Evolutionary conservation across 2,329 filamentous ascomycete species (phyloP).

Genomic region (Ophiostoma tasmaniense): DNA sequence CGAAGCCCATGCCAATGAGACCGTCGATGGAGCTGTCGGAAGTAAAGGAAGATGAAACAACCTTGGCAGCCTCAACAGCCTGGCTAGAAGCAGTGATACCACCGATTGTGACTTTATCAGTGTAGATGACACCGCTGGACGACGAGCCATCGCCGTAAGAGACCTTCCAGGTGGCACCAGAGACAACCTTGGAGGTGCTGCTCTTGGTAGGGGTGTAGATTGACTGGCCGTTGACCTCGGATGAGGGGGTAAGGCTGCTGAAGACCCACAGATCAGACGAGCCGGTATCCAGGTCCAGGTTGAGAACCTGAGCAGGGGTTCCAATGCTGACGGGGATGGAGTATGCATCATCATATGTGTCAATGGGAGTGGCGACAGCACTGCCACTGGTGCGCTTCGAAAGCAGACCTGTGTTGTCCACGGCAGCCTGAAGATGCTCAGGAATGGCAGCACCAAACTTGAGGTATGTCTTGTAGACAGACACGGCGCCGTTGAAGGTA

Average conservation of each 20-base stretch:
- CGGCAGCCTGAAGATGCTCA: conserved; percentile 27
- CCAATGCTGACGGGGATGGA: conserved; percentile 33
- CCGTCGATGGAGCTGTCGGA: conserved; percentile 22
- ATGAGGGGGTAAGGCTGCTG: conserved; percentile 24
- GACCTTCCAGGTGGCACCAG: conserved; percentile 27
- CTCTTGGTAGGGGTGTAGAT: conserved; percentile 27
- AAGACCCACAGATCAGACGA: conserved; percentile 32
- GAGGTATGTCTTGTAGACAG: conserved; percentile 33
- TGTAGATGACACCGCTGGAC: conserved; percentile 28
- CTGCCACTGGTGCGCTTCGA: conserved; percentile 22
- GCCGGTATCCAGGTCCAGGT: conserved; percentile 29
- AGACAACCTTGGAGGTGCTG: conserved; percentile 24
- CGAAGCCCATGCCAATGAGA: conserved; percentile 26
- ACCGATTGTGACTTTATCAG: conserved; percentile 27
- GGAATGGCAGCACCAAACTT: conserved; percentile 32
- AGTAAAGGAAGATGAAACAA: conserved; percentile 25
- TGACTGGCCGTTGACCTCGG: conserved; percentile 24
- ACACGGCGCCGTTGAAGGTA: conserved; percentile 28
- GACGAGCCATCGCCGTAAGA: conserved; percentile 28
- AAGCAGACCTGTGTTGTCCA: conserved; percentile 22
- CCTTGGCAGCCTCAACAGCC: conserved; percentile 27
- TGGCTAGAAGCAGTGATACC: conserved; percentile 25
- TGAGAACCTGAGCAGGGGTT: conserved; percentile 26
- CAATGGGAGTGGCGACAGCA: conserved; percentile 36
- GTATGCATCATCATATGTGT: conserved; percentile 37